Evolutionary conservation across 2,329 filamentous ascomycete species (phyloP).

Genomic region (Neospermospora avenae): DNA sequence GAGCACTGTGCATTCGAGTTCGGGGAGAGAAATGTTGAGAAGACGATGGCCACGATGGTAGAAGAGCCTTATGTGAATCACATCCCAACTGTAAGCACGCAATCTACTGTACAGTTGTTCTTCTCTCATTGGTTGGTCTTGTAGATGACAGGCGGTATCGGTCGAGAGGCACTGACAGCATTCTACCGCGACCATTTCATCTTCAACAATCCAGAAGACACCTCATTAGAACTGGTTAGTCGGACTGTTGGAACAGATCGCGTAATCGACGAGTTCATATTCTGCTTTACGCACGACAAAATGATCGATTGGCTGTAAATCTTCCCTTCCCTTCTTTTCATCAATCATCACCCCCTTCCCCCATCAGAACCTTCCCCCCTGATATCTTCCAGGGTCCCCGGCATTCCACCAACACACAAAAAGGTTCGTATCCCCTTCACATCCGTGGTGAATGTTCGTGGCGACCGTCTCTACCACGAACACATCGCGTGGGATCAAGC

Average conservation of each 20-base stretch:
- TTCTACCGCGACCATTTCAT: constrained; percentile 77
- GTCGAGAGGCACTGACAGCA: constrained; percentile 55
- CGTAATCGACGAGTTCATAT: constrained; percentile 68
- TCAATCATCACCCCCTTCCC: no score
- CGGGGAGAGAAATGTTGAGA: constrained; percentile 61
- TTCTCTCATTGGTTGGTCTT: neutral
- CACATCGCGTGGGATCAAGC: constrained; percentile 70
- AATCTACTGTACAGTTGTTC: neutral
- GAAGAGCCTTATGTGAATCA: constrained; percentile 77
- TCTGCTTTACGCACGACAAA: constrained; percentile 59
- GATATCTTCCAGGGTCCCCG: constrained; percentile 11
- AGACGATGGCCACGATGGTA: constrained; percentile 81
- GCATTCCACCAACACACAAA: constrained; percentile 45
- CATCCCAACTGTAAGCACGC: constrained; percentile 58
- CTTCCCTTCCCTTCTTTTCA: no score
- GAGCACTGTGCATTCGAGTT: constrained; percentile 75
- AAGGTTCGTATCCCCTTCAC: constrained; percentile 60
- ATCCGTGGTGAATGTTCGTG: constrained; percentile 63
- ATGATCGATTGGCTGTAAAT: constrained; percentile 67
- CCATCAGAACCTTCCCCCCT: neutral
- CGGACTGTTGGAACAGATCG: constrained; percentile 70
- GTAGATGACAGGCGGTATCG: constrained; percentile 60
- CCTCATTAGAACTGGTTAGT: constrained; percentile 64
- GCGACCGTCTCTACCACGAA: constrained; percentile 66
- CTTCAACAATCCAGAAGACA: constrained; percentile 67